These are phyloP conservation scores for Hemileccinum impolitum DNA, from an alignment of 768 basidiomycete genomes.

Conservation along the genomic window DNA sequence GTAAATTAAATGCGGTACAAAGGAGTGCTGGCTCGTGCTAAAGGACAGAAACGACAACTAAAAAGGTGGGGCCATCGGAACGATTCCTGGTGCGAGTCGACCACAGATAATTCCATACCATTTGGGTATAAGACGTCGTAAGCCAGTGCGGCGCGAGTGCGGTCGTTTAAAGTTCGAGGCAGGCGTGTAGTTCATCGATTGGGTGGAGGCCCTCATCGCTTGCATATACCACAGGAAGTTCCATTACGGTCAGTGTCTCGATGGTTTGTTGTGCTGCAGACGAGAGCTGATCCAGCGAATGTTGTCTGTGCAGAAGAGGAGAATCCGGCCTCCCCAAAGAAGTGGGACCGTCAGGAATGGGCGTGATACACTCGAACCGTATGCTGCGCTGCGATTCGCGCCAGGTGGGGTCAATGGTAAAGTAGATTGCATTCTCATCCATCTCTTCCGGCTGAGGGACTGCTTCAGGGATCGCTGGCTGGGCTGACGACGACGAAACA, in stretches of 20 bases:
- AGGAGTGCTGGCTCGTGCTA: neutral
- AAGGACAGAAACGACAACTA: neutral
- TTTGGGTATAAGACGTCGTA: neutral
- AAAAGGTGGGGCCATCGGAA: neutral
- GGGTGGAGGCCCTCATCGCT: constrained; percentile 4
- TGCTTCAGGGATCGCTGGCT: neutral
- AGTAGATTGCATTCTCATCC: constrained; percentile 27
- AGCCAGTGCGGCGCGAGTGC: neutral
- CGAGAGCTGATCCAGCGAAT: constrained; percentile 20
- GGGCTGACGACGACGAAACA: neutral
- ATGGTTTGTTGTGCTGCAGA: neutral
- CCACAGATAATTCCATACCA: neutral
- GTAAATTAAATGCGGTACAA: constrained; percentile 7
- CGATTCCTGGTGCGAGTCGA: neutral
- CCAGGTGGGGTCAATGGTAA: constrained; percentile 26
- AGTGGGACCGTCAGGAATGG: constrained; percentile 17
- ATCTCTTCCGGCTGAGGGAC: constrained; percentile 6
- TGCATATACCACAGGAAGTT: neutral
- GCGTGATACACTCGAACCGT: constrained; percentile 21
- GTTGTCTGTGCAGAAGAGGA: constrained; percentile 19
- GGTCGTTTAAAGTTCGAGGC: constrained; percentile 14
- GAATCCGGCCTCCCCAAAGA: constrained; percentile 18
- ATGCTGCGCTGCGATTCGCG: constrained; percentile 20
- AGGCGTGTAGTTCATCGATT: constrained; percentile 25
- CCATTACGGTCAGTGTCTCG: neutral